Base-by-base conservation (phyloP, 192 early-diverging fungal genomes). In the Coemansia sp. region DNA sequence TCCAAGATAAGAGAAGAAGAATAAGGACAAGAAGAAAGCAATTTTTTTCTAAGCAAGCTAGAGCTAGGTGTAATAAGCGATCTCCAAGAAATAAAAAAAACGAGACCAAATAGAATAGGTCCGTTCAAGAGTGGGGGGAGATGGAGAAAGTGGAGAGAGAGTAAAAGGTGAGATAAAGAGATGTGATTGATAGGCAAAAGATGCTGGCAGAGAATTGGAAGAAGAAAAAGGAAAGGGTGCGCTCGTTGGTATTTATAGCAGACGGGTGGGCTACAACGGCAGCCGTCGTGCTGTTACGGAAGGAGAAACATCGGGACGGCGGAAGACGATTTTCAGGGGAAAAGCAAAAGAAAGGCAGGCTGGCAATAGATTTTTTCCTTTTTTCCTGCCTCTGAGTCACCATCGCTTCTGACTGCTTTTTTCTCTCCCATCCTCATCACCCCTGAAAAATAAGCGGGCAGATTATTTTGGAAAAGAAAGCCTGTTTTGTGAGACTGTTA, bases 291-390 rank as follows among this genome's bases (percentile, higher is more conserved):
- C 16, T 17, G 48, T n/a, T 50, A 12, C 44, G 13, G 48, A n/a
- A 50, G 17, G 17, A n/a, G 5, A 25, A 5, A 54, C 44, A 14
- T 1, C 7, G 44, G 44, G 13, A 45, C 44, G 44, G 32, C 32
- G 32, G 19, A 7, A 54, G 51, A 54, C 51, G 51, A 54, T 54
- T 54, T 54, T 54, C 51, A 54, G 51, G 51, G 50, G 50, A 17
- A 22, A 32, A 32, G 32, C 32, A 32, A 32, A 32, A 4, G 32
- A 32, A 32, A 32, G 2, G 32, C 32, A 32, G 32, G 2, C 32
- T 32, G 32, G 32, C 1, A 32, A 32, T 32, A 32, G 32, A 4
- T 32, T 4, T 2, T 32, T 32, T 32, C 32, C 32, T 32, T 32
- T 32, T 32, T 32, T 32, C 2, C 32, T 32, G 32, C 32, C 32